Base-by-base conservation (phyloP, 2,329 filamentous ascomycete species). In the Fusarium tricinctum region DNA sequence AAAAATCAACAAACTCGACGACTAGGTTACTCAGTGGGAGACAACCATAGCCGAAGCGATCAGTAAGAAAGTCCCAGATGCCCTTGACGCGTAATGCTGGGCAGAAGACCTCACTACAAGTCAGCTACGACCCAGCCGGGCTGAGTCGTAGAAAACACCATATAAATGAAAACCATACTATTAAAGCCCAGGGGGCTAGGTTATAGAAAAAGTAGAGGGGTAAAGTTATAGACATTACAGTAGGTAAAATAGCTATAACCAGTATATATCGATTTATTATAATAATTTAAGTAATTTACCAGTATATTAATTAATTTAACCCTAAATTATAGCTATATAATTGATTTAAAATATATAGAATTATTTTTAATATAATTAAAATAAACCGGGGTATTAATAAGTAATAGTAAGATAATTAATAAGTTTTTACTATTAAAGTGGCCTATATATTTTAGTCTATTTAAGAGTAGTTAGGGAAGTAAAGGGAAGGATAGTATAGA, bases 101-200 rank as follows among this genome's bases (percentile, higher is more conserved):
- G 22, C 22, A 22, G 22, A 22, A 22, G 22, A 22, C 22, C 23
- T 26, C 6, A 26, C 23, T 26, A 26, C 22, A 39, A 49, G 46
- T 49, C 22, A 39, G 33, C 33, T 28, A 39, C 46, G 33, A 49
- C 46, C 33, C 17, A 39, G 46, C 23, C 46, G 9, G 3, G 32
- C 46, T 38, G 23, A 30, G 46, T 48, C 32, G 15, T 48, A 48
- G 46, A 48, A 38, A 48, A 48, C 46, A 49, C 46, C 33, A 49
- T 49, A 49, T 13, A 35, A 45, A 45, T 45, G 4, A n/a, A 45
- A 45, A 45, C 23, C 23, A 22, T 22, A 15, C 43, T 45, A 45
- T 45, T 45, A 9, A 45, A 45, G 23, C 43, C 6, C 8, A 5
- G 23, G 43, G 46, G 45, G 45, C 45, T 13, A 23, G 30, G 30